Evolutionary conservation across 768 basidiomycete species (phyloP), one percentile per base, ranked within the genome.

Genomic region (Hericium erinaceus): DNA sequence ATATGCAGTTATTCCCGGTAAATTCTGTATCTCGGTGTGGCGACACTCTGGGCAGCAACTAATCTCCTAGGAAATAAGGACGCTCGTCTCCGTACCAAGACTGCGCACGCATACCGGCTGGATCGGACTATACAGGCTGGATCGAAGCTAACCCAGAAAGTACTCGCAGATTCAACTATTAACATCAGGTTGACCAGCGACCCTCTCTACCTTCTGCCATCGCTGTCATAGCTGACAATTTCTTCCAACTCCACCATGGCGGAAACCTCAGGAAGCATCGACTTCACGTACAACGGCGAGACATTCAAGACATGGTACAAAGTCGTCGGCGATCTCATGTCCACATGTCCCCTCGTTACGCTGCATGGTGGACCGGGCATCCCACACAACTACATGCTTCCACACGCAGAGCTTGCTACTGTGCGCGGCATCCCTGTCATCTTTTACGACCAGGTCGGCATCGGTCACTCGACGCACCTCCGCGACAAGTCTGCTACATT

Each of bases 321-420:
- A 65, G 26, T 55, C 41, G 28, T 44, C 57, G 81, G 81, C 49
- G 72, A 79, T 58, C 72, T 81, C 60, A 63, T 64, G 49, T 64
- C 67, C 8, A 61, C 64, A 12, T 55, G 63, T 5, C 80, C 82
- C 16, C 72, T 83, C 51, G 70, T 84, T 55, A 66, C 72, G 3
- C 69, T 83, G 4, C 82, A 83, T 58, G 81, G 80, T 7, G 82
- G 81, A 8, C 81, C 81, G 13, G 80, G 82, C 2, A 60, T 70
- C 4, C 64, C 70, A n/a, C 74, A 76, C 57, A 65, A 72, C 44
- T 77, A 77, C 64, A 65, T 80, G 16, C 67, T 72, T 39, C 59
- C 70, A 39, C 61, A 77, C 59, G 65, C 71, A 39, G 74, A 76
- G 48, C 70, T 81, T 49, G 69, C 73, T 24, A 57, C 58, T 5